Percentiles rank a stretch among this genome's conserved stretches.
Evolutionary conservation across 2,329 filamentous ascomycete genomes (phyloP).

Genomic region (Neophaeococcomyces aloes): DNA sequence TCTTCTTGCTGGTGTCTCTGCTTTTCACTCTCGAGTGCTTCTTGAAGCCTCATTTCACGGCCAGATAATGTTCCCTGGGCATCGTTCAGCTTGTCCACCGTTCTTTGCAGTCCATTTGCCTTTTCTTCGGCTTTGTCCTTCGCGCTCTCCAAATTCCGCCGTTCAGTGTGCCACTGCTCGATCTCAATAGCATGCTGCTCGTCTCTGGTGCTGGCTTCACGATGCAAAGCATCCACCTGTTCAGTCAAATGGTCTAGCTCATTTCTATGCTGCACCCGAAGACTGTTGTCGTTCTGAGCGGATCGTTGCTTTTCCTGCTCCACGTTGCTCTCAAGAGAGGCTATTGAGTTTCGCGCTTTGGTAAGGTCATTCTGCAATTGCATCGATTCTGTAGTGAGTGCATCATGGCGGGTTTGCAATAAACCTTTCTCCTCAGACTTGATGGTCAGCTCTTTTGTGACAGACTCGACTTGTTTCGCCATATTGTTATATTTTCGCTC

Average conservation of each 20-base stretch:
- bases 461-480: conserved; percentile 39
- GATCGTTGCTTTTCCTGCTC: conserved; percentile 48
- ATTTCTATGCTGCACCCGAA: conserved; percentile 44
- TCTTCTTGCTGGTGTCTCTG: conserved; percentile 65
- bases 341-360: conserved; percentile 33
- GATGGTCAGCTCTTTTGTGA: conserved; percentile 50
- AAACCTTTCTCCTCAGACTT: conserved; percentile 55
- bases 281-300: conserved; percentile 50
- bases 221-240: conserved; percentile 51
- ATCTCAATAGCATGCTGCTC: conserved; percentile 60
- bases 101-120: conserved; percentile 56
- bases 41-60: conserved; percentile 57
- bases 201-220: conserved; percentile 58
- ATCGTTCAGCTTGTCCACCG: conserved; percentile 59
- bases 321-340: conserved; percentile 40
- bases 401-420: conserved; percentile 58
- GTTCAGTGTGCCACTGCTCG: conserved; percentile 62
- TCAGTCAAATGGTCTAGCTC: conserved; percentile 46
- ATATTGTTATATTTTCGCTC: conserved; percentile 33
- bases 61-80: conserved; percentile 56
- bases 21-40: conserved; percentile 58
- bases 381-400: conserved; percentile 54
- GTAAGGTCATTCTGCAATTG: conserved; percentile 56
- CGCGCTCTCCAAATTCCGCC: conserved; percentile 54
- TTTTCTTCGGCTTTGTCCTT: conserved; percentile 58